Evolutionary conservation across 2,329 filamentous ascomycete species (phyloP).

Genomic region (Exophiala sp.): DNA sequence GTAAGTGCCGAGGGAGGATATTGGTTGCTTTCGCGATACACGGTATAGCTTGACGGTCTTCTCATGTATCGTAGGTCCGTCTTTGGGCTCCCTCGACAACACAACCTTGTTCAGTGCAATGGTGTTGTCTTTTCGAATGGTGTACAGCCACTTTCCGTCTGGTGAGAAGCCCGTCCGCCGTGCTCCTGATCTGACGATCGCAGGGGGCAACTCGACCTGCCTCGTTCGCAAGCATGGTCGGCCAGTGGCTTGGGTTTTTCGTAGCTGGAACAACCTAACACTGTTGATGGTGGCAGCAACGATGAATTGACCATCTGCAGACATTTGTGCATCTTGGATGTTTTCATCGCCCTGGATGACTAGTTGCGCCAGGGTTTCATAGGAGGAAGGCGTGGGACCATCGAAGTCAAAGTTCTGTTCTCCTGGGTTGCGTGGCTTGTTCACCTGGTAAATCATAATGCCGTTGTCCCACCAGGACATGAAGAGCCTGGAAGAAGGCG

Average conservation of each 20-base stretch:
- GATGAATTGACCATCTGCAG: conserved; percentile 66
- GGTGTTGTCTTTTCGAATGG: conserved; percentile 59
- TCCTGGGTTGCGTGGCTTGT: conserved; percentile 1
- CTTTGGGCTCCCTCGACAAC: conserved; percentile 38
- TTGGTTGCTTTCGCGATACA: conserved; percentile 37
- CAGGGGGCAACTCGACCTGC: conserved; percentile 62
- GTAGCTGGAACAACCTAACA: conserved; percentile 72
- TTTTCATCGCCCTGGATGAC: conserved; percentile 66
- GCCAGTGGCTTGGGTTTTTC: conserved; percentile 12
- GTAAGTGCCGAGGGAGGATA: conserved; percentile 55
- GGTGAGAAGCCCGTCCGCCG: conserved; percentile 56
- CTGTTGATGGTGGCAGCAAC: conserved; percentile 71
- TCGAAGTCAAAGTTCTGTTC: conserved; percentile 4
- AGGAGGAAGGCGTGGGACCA: conserved; percentile 7
- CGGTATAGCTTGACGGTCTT: conserved; percentile 44
- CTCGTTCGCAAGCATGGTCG: conserved; percentile 49
- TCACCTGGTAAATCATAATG: conserved; percentile 69
- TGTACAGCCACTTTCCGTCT: conserved; percentile 44
- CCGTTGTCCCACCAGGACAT: conserved; percentile 92
- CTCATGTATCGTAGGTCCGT: conserved; percentile 43
- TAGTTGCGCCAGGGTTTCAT: conserved; percentile 24
- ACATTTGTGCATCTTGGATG: conserved; percentile 72
- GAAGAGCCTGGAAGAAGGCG: conserved; percentile 68
- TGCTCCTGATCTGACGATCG: conserved; percentile 61
- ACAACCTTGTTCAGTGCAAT: conserved; percentile 53